Base-by-base conservation (phyloP, 768 basidiomycete species). In the Termitomyces titanicus region DNA sequence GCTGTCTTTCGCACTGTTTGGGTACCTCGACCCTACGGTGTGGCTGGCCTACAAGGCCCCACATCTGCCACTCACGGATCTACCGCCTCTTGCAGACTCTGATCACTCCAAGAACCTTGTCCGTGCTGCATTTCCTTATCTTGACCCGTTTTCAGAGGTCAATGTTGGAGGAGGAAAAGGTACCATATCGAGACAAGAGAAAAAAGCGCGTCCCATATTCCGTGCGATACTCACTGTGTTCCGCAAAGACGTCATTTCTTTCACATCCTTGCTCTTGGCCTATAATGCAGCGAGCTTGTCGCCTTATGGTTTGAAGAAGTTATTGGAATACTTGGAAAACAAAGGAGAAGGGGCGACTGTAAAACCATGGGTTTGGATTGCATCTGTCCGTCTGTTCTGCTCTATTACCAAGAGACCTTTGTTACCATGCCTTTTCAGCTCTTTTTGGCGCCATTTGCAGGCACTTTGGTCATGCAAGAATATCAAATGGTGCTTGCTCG, bases 351-450 rank as follows among this genome's bases (percentile, higher is more conserved):
- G 66, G 20, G 74, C 83, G 0, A 60, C 68, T 7, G 65, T 85
- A 20, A 76, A 76, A 33, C 88, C 88, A 0, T 88, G 86, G 81
- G 78, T 88, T 5, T 89, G 88, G 86, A 78, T 89, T 47, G 50
- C 54, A 17, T 61, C 60, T 13, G 45, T 69, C 0, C 64, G 70
- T 62, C 68, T 81, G 74, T 80, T 62, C 5, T 22, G 68, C 74
- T 10, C 18, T 82, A 4, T 54, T 66, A 33, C 69, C 75, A 34
- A 79, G 3, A 3, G 86, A 58, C 74, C 71, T 64, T 85, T 84
- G 59, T 66, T 74, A 8, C 34, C n/a, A 27, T 52, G 13, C 29
- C 27, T 80, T 69, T 64, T 62, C 66, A 70, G 87, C 66, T 57
- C 20, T 66, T 65, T 60, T 17, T 55, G 7, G 51, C 51, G 1